phyloP scores from a whole-genome alignment of 208 protist genomes.

The Tetramitus jugosus region DNA sequence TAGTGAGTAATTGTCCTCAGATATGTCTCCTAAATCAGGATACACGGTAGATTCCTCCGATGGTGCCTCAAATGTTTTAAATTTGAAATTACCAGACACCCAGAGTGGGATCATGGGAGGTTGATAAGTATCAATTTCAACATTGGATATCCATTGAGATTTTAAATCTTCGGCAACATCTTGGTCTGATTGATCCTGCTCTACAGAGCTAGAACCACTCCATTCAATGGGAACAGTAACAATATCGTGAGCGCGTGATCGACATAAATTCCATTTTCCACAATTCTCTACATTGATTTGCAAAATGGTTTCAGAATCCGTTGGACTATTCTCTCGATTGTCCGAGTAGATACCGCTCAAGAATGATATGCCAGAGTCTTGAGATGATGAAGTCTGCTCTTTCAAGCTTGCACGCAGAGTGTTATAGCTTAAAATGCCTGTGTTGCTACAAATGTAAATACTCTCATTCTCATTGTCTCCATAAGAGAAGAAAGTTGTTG shows the following conservation, averaged over 20 bases:
- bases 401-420: too few species aligned
- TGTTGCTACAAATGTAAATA: too few species aligned
- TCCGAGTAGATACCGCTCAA: too few species aligned
- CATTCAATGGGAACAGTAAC: background rate
- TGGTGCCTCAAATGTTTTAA: background rate
- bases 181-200: background rate
- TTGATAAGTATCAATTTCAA: slow-evolving; percentile 5
- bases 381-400: too few species aligned
- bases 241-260: too few species aligned
- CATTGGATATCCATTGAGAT: background rate
- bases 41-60: background rate
- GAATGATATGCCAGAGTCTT: too few species aligned
- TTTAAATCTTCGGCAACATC: background rate
- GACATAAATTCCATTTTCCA: background rate
- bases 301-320: background rate
- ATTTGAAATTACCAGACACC: background rate
- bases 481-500: too few species aligned
- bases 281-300: background rate
- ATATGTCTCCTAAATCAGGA: too few species aligned
- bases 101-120: background rate
- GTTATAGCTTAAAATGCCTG: too few species aligned
- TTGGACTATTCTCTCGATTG: too few species aligned
- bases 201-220: background rate
- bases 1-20: background rate
- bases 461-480: too few species aligned